These are phyloP conservation scores for Pseudogymnoascus sp. DNA, from an alignment of 2,329 filamentous ascomycete species.

Conservation along the genomic window DNA sequence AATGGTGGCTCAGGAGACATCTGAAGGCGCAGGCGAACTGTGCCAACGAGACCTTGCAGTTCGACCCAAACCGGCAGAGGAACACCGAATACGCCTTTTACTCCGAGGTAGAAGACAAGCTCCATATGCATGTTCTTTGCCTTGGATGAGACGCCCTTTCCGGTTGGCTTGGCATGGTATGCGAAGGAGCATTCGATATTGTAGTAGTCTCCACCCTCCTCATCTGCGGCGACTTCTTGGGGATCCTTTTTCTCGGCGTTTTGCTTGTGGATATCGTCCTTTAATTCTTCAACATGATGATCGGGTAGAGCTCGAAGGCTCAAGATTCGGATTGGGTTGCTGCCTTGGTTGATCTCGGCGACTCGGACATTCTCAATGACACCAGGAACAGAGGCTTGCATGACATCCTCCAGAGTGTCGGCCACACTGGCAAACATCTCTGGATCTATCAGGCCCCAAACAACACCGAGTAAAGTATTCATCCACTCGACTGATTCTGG, in stretches of 20 bases:
- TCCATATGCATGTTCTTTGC: slow-evolving; percentile 97
- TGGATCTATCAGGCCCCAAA: slow-evolving; percentile 89
- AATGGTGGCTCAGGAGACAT: slow-evolving; percentile 89
- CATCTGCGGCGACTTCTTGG: slow-evolving; percentile 78
- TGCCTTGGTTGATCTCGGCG: slow-evolving; percentile 89
- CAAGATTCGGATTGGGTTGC: slow-evolving; percentile 79
- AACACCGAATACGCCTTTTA: slow-evolving; percentile 74
- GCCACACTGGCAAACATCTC: slow-evolving; percentile 89
- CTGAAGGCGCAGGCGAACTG: slow-evolving; percentile 71
- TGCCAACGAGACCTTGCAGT: slow-evolving; percentile 82
- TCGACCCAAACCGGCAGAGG: slow-evolving; percentile 51
- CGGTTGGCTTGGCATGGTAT: slow-evolving; percentile 76
- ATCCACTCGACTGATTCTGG: slow-evolving; percentile 95
- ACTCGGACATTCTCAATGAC: slow-evolving; percentile 92
- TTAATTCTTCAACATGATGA: slow-evolving; percentile 69
- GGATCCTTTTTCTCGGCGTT: slow-evolving; percentile 77
- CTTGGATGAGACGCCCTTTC: slow-evolving; percentile 64
- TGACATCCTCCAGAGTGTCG: slow-evolving; percentile 91
- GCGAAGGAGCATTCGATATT: slow-evolving; percentile 86
- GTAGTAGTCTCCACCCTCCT: slow-evolving; percentile 87
- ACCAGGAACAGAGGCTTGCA: slow-evolving; percentile 88
- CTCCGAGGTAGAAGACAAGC: slow-evolving; percentile 83
- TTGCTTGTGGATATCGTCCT: slow-evolving; percentile 68
- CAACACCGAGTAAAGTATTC: slow-evolving; percentile 74
- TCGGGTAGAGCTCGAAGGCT: slow-evolving; percentile 82